Evolutionary conservation across 805 yeast genomes (phyloP).

Genomic region (Clavispora phyllophila): DNA sequence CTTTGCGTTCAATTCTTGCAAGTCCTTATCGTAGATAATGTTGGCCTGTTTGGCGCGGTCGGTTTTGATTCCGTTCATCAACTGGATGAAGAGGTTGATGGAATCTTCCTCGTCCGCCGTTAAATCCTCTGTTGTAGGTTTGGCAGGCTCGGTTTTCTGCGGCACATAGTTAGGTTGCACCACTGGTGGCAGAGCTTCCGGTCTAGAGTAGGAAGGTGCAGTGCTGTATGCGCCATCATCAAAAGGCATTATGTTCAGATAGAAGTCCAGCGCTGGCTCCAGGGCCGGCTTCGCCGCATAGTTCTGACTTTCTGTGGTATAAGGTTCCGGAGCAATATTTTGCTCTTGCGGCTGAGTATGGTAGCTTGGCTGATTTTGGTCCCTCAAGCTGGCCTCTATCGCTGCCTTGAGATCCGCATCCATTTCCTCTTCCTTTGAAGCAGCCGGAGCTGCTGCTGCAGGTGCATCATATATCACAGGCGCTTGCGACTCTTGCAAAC

Average conservation of each 20-base stretch:
- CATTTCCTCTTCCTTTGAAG: slow-evolving; percentile 55
- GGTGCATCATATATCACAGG: slow-evolving; percentile 10
- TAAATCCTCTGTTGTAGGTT: slow-evolving; percentile 28
- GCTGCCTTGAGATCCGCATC: slow-evolving; percentile 87
- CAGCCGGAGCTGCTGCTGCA: slow-evolving; percentile 3
- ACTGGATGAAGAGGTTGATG: slow-evolving; percentile 62
- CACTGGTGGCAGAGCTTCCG: neutral
- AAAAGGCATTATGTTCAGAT: slow-evolving; percentile 13
- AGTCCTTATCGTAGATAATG: slow-evolving; percentile 42
- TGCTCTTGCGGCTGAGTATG: slow-evolving; percentile 9
- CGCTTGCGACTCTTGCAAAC: slow-evolving; percentile 52
- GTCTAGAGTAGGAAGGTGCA: slow-evolving; percentile 14
- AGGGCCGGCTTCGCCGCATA: slow-evolving; percentile 8
- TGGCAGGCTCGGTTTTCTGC: slow-evolving; percentile 1
- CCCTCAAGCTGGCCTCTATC: slow-evolving; percentile 83
- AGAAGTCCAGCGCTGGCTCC: slow-evolving; percentile 23
- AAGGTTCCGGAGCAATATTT: neutral
- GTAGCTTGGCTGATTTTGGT: slow-evolving; percentile 23
- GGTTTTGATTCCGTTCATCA: slow-evolving; percentile 49
- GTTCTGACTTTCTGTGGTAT: neutral
- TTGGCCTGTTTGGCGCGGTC: slow-evolving; percentile 39
- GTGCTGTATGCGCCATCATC: slow-evolving; percentile 7
- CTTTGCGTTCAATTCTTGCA: slow-evolving; percentile 55
- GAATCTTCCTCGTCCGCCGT: slow-evolving; percentile 64
- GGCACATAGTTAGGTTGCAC: neutral